Evolutionary conservation across 306 rosid species (phyloP).

Genomic region (Cucumis hystrix): DNA sequence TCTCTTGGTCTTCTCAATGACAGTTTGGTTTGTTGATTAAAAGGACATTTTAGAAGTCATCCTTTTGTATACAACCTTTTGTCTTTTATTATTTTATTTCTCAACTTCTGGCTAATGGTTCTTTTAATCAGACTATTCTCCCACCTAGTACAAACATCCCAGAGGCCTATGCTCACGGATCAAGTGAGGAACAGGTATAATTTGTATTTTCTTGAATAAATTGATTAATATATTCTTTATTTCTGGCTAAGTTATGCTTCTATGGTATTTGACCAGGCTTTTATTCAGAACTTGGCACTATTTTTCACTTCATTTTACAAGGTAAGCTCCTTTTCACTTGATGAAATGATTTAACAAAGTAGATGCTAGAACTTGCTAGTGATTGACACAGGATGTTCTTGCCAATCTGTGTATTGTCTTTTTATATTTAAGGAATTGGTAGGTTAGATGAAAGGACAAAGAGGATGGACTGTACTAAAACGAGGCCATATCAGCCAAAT

Average conservation of each 20-base stretch:
- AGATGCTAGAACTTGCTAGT: background rate
- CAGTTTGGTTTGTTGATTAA: background rate
- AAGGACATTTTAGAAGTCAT: background rate
- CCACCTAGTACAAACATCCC: conserved; percentile 75
- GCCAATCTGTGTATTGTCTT: background rate
- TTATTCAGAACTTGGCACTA: conserved; percentile 87
- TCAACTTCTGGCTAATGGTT: background rate
- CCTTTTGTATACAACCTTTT: background rate
- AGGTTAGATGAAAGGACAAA: background rate
- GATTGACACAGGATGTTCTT: background rate
- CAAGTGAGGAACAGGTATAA: conserved; percentile 73
- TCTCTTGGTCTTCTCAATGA: background rate
- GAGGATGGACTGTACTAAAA: background rate
- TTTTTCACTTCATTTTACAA: conserved; percentile 87
- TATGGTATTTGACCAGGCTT: conserved; percentile 39
- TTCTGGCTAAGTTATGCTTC: background rate
- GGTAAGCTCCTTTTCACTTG: conserved; percentile 26
- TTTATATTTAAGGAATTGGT: background rate
- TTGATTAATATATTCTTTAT: background rate
- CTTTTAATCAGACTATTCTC: conserved; percentile 43
- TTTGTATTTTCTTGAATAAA: background rate
- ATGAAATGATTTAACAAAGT: background rate
- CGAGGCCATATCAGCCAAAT: background rate
- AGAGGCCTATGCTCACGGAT: conserved; percentile 78
- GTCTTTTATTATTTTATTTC: background rate